A percentile compares a stretch with the other conserved stretches of the same genome.
phyloP scores from a whole-genome alignment of 75 land plant species.

The Picea glauca region DNA sequence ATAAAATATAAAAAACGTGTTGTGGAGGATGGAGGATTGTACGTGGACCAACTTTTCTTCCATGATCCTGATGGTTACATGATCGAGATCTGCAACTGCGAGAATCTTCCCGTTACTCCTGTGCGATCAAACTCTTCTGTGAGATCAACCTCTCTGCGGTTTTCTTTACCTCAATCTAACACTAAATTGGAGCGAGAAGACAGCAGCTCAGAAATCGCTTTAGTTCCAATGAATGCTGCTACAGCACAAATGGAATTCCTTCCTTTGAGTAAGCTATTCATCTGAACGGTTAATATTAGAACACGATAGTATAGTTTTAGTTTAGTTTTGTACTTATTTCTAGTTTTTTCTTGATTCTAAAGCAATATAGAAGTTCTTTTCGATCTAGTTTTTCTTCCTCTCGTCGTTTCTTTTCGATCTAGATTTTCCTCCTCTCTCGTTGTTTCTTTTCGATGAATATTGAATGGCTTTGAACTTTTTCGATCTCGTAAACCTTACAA shows the following conservation, averaged over 20 bases:
- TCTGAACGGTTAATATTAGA: no score
- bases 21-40: constrained; percentile 25
- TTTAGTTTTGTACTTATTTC: no score
- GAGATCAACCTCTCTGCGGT: not conserved
- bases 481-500: no score
- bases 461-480: no score
- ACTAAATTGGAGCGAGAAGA: not conserved
- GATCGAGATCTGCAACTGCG: constrained; percentile 68
- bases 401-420: no score
- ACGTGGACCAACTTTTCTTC: constrained; percentile 41
- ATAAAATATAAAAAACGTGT: constrained; percentile 17
- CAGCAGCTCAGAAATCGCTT: not conserved
- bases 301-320: no score
- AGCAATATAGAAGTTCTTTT: no score
- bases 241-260: not conserved
- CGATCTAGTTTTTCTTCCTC: no score
- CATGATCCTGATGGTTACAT: constrained; percentile 63
- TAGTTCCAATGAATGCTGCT: not conserved
- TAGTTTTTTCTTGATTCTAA: no score
- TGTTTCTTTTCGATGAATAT: no score
- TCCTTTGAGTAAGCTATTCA: not conserved
- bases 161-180: not conserved
- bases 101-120: constrained; percentile 45
- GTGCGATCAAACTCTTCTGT: not conserved
- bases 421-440: no score